Conservation (phyloP, 108 stramenopile genomes). For the Cyclotella kingstonii region DNA sequence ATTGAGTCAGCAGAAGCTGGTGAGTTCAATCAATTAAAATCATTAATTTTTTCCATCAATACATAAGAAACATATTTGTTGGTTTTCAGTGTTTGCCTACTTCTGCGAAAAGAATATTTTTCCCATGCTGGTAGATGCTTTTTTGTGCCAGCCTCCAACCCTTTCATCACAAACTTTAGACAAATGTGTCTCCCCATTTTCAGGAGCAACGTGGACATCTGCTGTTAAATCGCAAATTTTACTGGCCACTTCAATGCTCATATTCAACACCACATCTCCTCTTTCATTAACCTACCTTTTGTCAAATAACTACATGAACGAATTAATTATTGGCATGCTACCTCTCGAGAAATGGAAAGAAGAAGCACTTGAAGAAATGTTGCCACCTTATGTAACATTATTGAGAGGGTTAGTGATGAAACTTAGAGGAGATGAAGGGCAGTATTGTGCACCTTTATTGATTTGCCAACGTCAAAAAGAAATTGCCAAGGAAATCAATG, state of each 20-base stretch:
- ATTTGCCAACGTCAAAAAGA: slow-evolving; percentile 32
- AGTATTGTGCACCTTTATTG: slow-evolving; percentile 27
- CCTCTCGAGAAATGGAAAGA: slow-evolving; percentile 77
- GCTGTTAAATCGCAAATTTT: slow-evolving; percentile 76
- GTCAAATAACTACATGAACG: slow-evolving; percentile 82
- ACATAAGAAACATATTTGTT: too few relatives aligned
- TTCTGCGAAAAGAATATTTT: slow-evolving; percentile 85
- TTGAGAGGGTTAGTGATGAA: slow-evolving; percentile 64
- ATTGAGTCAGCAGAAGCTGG: slow-evolving; percentile 31
- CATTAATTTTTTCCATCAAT: too few relatives aligned
- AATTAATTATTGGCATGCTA: slow-evolving; percentile 62
- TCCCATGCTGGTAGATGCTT: slow-evolving; percentile 70
- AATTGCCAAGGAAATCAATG: not conserved
- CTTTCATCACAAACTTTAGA: slow-evolving; percentile 6
- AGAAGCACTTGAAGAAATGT: slow-evolving; percentile 66
- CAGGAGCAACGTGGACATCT: slow-evolving; percentile 67
- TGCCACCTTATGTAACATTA: slow-evolving; percentile 71
- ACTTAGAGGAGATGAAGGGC: slow-evolving; percentile 49
- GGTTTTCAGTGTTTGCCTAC: slow-evolving; percentile 66
- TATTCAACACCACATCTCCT: slow-evolving; percentile 52
- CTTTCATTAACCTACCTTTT: slow-evolving; percentile 72
- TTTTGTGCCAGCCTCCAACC: slow-evolving; percentile 47
- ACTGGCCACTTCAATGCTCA: slow-evolving; percentile 55
- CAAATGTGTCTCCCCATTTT: slow-evolving; percentile 33
- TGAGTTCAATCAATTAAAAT: too few relatives aligned